phyloP scores from a whole-genome alignment of 2,329 filamentous ascomycete genomes.

The Colletotrichum chlorophyti region DNA sequence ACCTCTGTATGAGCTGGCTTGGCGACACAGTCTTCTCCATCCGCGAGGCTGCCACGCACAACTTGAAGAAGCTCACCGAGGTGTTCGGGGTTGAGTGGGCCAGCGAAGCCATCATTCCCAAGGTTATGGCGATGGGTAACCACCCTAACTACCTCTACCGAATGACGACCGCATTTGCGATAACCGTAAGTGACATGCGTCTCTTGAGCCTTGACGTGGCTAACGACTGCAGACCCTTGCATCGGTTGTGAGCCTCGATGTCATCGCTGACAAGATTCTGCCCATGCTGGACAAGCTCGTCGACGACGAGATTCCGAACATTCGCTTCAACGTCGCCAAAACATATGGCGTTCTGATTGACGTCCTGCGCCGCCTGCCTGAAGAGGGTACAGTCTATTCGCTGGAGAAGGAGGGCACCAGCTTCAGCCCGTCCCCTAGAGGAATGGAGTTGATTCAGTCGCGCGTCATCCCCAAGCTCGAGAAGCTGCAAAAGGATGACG shows the following conservation, averaged over 20 bases:
- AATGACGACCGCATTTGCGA: slow-evolving; percentile 99
- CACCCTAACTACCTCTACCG: slow-evolving; percentile 99
- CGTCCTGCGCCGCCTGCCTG: slow-evolving; percentile 89
- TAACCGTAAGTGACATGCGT: slow-evolving; percentile 75
- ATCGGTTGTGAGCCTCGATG: slow-evolving; percentile 88
- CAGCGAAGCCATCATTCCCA: slow-evolving; percentile 94
- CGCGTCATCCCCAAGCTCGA: slow-evolving; percentile 88
- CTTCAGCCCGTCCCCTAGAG: slow-evolving; percentile 71
- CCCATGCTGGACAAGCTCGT: slow-evolving; percentile 97
- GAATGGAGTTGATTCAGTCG: slow-evolving; percentile 82
- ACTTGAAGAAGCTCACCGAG: slow-evolving; percentile 97
- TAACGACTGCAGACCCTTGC: slow-evolving; percentile 77
- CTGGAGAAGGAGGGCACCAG: slow-evolving; percentile 78
- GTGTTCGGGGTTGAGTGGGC: slow-evolving; percentile 99
- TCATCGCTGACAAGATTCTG: slow-evolving; percentile 91
- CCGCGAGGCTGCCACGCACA: slow-evolving; percentile 94
- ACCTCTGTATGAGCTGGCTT: slow-evolving; percentile 97
- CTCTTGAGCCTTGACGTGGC: slow-evolving; percentile 31
- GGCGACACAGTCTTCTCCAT: slow-evolving; percentile 99
- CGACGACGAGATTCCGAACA: slow-evolving; percentile 95
- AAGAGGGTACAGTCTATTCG: slow-evolving; percentile 84
- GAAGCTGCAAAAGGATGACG: slow-evolving; percentile 95
- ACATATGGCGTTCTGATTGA: slow-evolving; percentile 91
- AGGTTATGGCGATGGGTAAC: slow-evolving; percentile 97
- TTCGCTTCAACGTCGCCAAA: slow-evolving; percentile 99